phyloP scores from a whole-genome alignment of 306 rosid genomes.

The Cucurbita ficifolia region DNA sequence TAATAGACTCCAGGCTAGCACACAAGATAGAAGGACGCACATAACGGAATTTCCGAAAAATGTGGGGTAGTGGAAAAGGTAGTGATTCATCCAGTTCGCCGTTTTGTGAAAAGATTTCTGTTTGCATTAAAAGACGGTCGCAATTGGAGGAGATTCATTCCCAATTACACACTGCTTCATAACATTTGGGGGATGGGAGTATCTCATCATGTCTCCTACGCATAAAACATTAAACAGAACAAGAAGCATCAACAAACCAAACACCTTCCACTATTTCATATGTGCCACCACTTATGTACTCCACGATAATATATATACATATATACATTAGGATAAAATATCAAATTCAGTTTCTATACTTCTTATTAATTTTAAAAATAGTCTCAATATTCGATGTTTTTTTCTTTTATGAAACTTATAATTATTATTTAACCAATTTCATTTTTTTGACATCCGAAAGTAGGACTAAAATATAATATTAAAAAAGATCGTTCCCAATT shows the following conservation, averaged over 20 bases:
- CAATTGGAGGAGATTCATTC: background rate
- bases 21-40: background rate
- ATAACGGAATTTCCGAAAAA: background rate
- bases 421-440: too few relatives aligned
- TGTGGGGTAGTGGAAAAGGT: background rate
- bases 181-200: background rate
- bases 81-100: background rate
- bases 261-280: background rate
- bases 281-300: too few relatives aligned
- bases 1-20: background rate
- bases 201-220: background rate
- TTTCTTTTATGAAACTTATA: too few relatives aligned
- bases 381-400: too few relatives aligned
- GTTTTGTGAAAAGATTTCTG: background rate
- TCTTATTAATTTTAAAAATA: too few relatives aligned
- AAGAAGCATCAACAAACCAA: background rate
- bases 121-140: background rate
- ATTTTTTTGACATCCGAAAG: too few relatives aligned
- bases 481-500: background rate
- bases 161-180: background rate
- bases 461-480: too few relatives aligned
- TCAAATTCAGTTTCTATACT: too few relatives aligned
- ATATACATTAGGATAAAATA: too few relatives aligned
- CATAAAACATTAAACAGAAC: background rate
- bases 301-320: too few relatives aligned